A percentile compares a stretch with the other conserved stretches of the same genome.
Evolutionary conservation across 768 basidiomycete species (phyloP).

Genomic region (Lactifluus volemus): DNA sequence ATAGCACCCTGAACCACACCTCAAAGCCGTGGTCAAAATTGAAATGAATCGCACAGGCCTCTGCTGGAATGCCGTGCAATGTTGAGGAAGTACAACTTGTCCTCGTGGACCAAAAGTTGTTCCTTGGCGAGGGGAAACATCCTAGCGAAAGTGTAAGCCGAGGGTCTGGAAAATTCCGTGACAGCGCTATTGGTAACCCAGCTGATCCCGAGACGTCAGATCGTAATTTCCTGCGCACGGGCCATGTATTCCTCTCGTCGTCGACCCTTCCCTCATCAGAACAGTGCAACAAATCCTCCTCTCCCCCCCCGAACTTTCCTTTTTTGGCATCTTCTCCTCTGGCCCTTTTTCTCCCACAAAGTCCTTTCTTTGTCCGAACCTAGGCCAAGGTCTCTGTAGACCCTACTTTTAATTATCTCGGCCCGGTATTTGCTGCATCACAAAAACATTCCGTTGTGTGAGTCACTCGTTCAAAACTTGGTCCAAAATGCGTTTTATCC

Average conservation of each 20-base stretch:
- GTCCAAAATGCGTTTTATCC: background rate
- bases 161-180: background rate
- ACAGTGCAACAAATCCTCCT: background rate
- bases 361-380: no score
- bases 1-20: no score
- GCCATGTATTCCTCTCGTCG: constrained; percentile 4
- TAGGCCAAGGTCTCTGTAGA: no score
- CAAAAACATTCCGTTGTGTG: background rate
- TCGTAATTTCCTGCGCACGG: constrained; percentile 19
- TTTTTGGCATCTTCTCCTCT: constrained; percentile 24
- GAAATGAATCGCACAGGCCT: no score
- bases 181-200: background rate
- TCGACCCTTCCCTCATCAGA: constrained; percentile 12
- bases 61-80: no score
- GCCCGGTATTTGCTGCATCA: background rate
- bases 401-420: background rate
- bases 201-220: constrained; percentile 12
- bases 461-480: background rate
- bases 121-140: no score
- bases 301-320: constrained; percentile 25
- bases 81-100: no score
- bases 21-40: no score
- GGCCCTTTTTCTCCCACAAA: background rate
- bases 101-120: no score
- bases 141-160: no score